A percentile compares a stretch with the other conserved stretches of the same genome.
Evolutionary conservation across 2,329 filamentous ascomycete species (phyloP).

Genomic region (Aspergillus sp.): DNA sequence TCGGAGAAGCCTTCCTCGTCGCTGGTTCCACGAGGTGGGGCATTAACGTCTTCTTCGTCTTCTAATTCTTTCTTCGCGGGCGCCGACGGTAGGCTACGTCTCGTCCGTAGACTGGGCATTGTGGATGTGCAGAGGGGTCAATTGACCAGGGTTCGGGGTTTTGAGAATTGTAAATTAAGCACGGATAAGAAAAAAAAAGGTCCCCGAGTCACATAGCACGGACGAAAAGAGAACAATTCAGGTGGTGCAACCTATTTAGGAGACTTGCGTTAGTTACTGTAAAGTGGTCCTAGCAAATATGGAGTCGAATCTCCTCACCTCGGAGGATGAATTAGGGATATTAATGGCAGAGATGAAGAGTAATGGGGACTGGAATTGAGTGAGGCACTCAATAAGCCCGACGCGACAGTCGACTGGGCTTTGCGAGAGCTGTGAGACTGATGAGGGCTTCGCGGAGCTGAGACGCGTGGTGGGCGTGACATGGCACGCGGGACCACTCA

Average conservation of each 20-base stretch:
- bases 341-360: background rate
- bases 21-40: background rate
- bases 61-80: background rate
- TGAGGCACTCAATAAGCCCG: background rate
- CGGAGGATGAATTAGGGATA: background rate
- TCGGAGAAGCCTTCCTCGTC: background rate
- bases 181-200: background rate
- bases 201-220: background rate
- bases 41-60: background rate
- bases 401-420: background rate
- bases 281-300: background rate
- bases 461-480: background rate
- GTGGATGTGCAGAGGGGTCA: background rate
- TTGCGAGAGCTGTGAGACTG: background rate
- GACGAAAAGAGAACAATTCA: background rate
- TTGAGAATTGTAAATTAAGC: background rate
- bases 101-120: background rate
- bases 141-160: background rate
- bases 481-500: background rate
- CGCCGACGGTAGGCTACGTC: background rate
- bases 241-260: background rate
- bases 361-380: background rate
- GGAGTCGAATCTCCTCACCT: background rate
- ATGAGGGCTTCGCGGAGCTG: background rate
- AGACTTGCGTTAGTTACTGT: background rate